Evolutionary conservation across 495 filamentous ascomycete species (phyloP), one percentile per base, ranked within the genome.

Genomic region (Podospora anserina): DNA sequence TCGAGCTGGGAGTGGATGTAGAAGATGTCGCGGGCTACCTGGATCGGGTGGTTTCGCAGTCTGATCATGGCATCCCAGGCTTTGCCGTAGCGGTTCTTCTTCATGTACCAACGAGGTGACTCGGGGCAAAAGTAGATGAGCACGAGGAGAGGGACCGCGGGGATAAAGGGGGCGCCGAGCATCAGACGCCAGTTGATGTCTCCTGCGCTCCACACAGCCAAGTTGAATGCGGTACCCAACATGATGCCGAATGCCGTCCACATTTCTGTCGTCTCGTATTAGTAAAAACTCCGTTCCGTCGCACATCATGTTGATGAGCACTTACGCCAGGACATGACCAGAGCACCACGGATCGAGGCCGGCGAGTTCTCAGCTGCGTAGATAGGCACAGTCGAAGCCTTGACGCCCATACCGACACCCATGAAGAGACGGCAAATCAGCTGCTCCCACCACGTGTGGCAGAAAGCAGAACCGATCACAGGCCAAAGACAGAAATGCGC

Each of bases 191-290:
- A 94, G 64, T 90, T 81, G 66, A 90, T 85, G 13, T 68, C 64
- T 9, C 83, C 84, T 11, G 82, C 77, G 68, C 82, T 70, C 66
- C 72, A 81, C 23, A 94, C 87, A 1, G 86, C 87, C 27, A 96
- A 79, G 70, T 94, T 93, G 53, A 91, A 86, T 62, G 83, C 86
- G 1, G 84, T 88, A 18, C 92, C 92, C 6, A 92, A 78, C 71
- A 92, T 86, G 71, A 92, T 92, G 54, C 91, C 91, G 68, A 93
- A 93, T 2, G 91, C 91, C 7, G 90, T 92, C 91, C 91, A 93
- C 76, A 93, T 81, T 71, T 96, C 77, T 79, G 32, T 58, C 55
- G 5, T 26, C 54, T 18, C 15, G 5, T 9, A 13, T 56, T 20
- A 56, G 54, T 32, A 32, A 32, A 32, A 32, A 4, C 4, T 23